Evolutionary conservation across 2,329 filamentous ascomycete genomes (phyloP).

Genomic region (Ascochyta rabiei): DNA sequence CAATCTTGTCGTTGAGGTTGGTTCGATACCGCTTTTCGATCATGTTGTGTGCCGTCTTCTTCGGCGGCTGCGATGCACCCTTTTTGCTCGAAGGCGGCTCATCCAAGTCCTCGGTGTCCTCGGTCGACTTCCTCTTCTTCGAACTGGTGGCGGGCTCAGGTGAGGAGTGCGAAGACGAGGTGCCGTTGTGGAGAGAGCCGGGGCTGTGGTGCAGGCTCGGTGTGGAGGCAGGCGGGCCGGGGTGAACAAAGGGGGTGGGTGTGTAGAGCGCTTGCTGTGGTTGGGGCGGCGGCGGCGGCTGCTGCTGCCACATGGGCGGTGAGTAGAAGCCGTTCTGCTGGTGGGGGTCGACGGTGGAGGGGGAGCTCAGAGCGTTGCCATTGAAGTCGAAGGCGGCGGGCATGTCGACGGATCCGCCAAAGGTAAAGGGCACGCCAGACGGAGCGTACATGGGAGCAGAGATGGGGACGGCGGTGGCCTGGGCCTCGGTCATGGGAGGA

Average conservation of each 20-base stretch:
- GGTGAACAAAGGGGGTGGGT: conserved; percentile 29
- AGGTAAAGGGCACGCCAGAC: conserved; percentile 38
- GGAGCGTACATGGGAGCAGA: conserved; percentile 31
- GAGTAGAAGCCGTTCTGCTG: conserved; percentile 39
- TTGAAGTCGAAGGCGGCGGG: conserved; percentile 46
- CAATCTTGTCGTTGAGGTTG: conserved; percentile 97
- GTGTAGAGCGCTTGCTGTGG: conserved; percentile 37
- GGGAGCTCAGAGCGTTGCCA: conserved; percentile 39
- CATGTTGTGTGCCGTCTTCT: conserved; percentile 98
- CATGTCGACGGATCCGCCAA: conserved; percentile 40
- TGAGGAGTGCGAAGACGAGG: conserved; percentile 63
- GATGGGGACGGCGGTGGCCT: conserved; percentile 34
- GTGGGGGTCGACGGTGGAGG: conserved; percentile 32
- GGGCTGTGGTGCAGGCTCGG: conserved; percentile 49
- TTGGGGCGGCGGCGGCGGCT: conserved; percentile 32
- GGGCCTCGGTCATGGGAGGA: conserved; percentile 34
- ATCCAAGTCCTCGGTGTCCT: conserved; percentile 64
- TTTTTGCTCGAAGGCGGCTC: conserved; percentile 59
- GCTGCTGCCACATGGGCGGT: conserved; percentile 41
- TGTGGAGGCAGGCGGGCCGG: conserved; percentile 37
- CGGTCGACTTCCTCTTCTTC: conserved; percentile 49
- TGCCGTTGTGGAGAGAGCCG: conserved; percentile 41
- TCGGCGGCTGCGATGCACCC: conserved; percentile 63
- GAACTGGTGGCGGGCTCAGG: conserved; percentile 57
- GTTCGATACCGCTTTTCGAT: conserved; percentile 97